These are phyloP conservation scores for Cucurbita argyrosperma DNA, from an alignment of 306 rosid species.

Conservation along the genomic window DNA sequence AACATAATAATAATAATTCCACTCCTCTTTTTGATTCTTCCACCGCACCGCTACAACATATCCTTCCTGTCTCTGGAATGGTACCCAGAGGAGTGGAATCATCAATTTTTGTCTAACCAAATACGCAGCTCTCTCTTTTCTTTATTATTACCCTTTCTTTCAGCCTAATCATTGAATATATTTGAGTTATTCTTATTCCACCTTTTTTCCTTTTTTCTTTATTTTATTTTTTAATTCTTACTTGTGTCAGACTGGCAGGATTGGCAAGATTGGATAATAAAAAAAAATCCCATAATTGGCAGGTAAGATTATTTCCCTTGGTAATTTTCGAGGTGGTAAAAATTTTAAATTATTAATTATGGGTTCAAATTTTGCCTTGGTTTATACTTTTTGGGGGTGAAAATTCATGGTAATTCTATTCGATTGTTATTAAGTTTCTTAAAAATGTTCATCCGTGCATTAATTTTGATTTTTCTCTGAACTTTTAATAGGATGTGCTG, in stretches of 20 bases:
- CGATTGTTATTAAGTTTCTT: background rate
- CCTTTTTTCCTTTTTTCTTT: background rate
- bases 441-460: too few species aligned
- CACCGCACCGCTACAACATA: background rate
- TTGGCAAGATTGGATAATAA: background rate
- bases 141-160: background rate
- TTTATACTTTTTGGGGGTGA: background rate
- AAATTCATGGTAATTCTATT: background rate
- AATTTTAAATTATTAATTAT: background rate
- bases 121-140: background rate
- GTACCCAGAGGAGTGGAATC: background rate
- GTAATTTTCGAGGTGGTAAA: background rate
- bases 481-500: too few species aligned
- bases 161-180: slow-evolving; percentile 2
- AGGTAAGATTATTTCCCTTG: background rate
- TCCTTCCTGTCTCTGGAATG: background rate
- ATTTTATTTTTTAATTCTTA: background rate
- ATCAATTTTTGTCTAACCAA: background rate
- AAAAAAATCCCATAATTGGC: background rate
- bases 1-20: background rate
- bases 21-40: background rate
- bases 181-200: background rate
- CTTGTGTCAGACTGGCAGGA: background rate
- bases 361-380: background rate
- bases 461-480: too few species aligned